Evolutionary conservation across 1,284 basidiomycete species (phyloP), one percentile per base, ranked within the genome.

Genomic region (Bjerkandera adusta): DNA sequence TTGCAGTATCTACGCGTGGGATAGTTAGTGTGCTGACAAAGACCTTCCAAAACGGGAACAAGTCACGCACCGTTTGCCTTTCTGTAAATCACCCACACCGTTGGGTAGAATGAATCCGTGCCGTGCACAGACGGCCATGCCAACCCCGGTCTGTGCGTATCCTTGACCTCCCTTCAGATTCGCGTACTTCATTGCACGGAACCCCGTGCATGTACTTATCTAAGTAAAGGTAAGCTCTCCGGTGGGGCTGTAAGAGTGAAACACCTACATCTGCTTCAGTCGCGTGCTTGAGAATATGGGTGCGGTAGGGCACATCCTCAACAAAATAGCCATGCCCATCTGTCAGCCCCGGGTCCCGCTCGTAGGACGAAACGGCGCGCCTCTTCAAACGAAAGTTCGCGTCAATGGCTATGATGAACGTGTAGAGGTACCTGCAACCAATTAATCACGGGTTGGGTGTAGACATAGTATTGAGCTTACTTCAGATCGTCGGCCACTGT

Each of bases 31-130:
- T n/a, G n/a, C n/a, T 36, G 11, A 20, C 35, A 12, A 15, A 36
- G 35, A 18, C 16, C 35, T 11, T 11, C 11, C n/a, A n/a, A 36
- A 11, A 11, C 21, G 11, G 21, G 35, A 16, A 36, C 8, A 36
- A 13, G 35, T 3, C 1, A 39, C 27, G 3, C 25, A 58, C 59
- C 54, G 15, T 44, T 62, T 59, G 3, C 59, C 60, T 22, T 52
- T 51, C 45, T 61, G 57, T 6, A 62, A 43, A 45, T 62, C 58
- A 8, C 56, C 57, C 1, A 58, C 42, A 1, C 53, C 56, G 26
- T 52, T 57, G 3, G 53, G 52, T 1, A 51, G 54, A 22, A 57
- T 49, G 38, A 60, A 51, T 11, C 48, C 52, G 43, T 64, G 61
- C 0, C 56, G 57, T 5, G 54, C 39, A 40, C 58, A 60, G 2